phyloP scores from a whole-genome alignment of 805 yeast species.

The Saccharomycopsis synnaedendra region DNA sequence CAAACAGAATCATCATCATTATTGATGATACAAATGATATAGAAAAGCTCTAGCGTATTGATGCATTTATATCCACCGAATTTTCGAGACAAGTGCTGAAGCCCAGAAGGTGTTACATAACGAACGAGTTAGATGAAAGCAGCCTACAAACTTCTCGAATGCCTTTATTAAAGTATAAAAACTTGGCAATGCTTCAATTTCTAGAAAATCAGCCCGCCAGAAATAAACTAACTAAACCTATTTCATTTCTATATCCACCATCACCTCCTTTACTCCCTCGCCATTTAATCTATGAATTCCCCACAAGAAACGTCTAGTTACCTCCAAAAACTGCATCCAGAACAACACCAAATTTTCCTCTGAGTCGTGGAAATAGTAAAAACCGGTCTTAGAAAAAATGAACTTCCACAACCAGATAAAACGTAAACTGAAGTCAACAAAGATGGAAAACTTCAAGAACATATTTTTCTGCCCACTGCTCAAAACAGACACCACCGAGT shows the following conservation, averaged over 20 bases:
- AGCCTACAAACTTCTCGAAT: no score
- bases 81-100: no score
- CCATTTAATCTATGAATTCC: conserved; percentile 15
- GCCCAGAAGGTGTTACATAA: no score
- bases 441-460: conserved; percentile 44
- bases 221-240: background rate
- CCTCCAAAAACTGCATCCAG: conserved; percentile 59
- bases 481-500: background rate
- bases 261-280: conserved; percentile 3
- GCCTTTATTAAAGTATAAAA: no score
- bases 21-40: no score
- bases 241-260: background rate
- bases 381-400: conserved; percentile 21
- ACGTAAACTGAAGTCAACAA: conserved; percentile 53
- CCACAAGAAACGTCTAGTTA: conserved; percentile 85
- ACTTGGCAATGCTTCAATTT: no score
- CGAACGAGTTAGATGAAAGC: no score
- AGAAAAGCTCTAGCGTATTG: no score
- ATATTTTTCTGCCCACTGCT: background rate
- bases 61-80: no score
- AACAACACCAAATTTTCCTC: conserved; percentile 52
- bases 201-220: no score
- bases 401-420: conserved; percentile 66
- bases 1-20: no score
- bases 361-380: conserved; percentile 19